These are phyloP conservation scores for Xylaria sp. DNA, from an alignment of 2,329 filamentous ascomycete species.

Conservation along the genomic window DNA sequence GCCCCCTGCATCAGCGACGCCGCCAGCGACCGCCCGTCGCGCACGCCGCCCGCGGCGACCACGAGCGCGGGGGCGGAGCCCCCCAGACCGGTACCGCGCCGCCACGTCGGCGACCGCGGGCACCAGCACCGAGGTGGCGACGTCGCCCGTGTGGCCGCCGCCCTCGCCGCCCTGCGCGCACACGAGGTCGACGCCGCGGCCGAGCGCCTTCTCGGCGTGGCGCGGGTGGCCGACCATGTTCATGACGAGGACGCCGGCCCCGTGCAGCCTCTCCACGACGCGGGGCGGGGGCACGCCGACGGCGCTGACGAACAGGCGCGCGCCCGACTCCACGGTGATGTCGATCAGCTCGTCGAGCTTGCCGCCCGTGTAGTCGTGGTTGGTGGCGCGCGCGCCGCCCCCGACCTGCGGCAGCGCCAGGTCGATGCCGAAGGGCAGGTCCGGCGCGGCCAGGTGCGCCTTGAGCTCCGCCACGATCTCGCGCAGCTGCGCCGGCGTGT, in stretches of 20 bases:
- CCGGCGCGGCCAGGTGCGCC: slow-evolving; percentile 64
- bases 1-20: slow-evolving; percentile 86
- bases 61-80: slow-evolving; percentile 71
- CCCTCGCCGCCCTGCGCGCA: slow-evolving; percentile 93
- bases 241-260: slow-evolving; percentile 83
- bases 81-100: slow-evolving; percentile 69
- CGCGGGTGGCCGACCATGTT: slow-evolving; percentile 96
- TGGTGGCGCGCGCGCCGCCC: slow-evolving; percentile 81
- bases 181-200: slow-evolving; percentile 85
- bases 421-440: slow-evolving; percentile 86
- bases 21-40: slow-evolving; percentile 79
- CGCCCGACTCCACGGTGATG: slow-evolving; percentile 82
- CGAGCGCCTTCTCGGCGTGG: slow-evolving; percentile 86
- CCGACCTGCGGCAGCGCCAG: slow-evolving; percentile 90
- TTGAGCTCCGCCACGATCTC: slow-evolving; percentile 87
- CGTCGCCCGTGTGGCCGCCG: slow-evolving; percentile 88
- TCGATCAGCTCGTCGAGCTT: slow-evolving; percentile 86
- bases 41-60: slow-evolving; percentile 86
- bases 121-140: slow-evolving; percentile 83
- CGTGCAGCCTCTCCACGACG: slow-evolving; percentile 77
- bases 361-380: slow-evolving; percentile 93
- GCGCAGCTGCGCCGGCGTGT: slow-evolving; percentile 73
- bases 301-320: slow-evolving; percentile 81
- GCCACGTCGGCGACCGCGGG: slow-evolving; percentile 88
- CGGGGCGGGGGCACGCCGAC: slow-evolving; percentile 80